A percentile compares a stretch with the other conserved stretches of the same genome.
Conservation (phyloP, 805 yeast species). For the Priceomyces fermenticarens region DNA sequence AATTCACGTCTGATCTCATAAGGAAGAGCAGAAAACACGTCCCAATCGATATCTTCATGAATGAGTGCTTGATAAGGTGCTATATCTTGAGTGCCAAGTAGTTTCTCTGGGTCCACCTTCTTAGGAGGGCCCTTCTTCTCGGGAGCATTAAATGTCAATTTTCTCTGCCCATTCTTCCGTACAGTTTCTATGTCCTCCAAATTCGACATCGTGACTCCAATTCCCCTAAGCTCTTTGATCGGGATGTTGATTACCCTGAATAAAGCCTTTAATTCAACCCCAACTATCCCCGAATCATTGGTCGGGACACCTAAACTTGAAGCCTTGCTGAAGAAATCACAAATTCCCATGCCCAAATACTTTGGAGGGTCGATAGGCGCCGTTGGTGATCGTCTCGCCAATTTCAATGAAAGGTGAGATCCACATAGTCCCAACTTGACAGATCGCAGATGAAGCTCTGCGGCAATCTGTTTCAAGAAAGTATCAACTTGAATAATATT, state of each 20-base stretch:
- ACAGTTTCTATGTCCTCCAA: constrained; percentile 40
- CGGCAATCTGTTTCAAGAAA: constrained; percentile 56
- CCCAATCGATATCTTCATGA: constrained; percentile 51
- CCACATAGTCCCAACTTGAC: constrained; percentile 47
- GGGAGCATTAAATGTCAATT: constrained; percentile 16
- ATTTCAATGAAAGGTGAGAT: constrained; percentile 57
- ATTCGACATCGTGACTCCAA: constrained; percentile 67
- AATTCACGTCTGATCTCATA: constrained; percentile 62
- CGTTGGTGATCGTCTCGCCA: constrained; percentile 58
- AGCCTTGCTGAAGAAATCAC: constrained; percentile 62
- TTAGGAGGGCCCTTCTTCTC: neutral
- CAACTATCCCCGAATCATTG: constrained; percentile 56
- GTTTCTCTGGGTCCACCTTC: neutral
- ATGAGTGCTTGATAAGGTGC: neutral
- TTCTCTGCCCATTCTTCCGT: constrained; percentile 20
- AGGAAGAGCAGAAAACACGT: constrained; percentile 65
- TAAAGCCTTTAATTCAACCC: constrained; percentile 56
- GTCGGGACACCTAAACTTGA: constrained; percentile 61
- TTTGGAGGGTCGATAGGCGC: constrained; percentile 80
- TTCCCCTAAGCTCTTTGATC: constrained; percentile 70
- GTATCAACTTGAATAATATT: constrained; percentile 56
- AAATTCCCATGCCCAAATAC: constrained; percentile 78
- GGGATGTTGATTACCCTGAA: constrained; percentile 57
- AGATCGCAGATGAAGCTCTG: constrained; percentile 59
- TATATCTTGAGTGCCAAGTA: too few relatives aligned